Percentiles rank a stretch among this genome's conserved stretches.
Evolutionary conservation across 75 land plant species (phyloP).

Genomic region (Selaginella tamariscina): DNA sequence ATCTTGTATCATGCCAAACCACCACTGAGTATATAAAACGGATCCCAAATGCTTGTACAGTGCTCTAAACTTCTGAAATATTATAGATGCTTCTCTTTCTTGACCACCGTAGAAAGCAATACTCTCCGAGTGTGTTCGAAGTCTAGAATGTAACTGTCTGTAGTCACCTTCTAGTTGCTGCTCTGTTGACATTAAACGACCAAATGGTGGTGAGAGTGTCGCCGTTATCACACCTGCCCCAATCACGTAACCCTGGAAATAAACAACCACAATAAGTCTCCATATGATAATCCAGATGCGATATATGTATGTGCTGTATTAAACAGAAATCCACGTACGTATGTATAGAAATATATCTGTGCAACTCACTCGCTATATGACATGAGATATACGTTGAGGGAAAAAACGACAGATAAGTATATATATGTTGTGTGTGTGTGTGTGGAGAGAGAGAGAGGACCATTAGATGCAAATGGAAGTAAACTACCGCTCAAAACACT

Average conservation of each 20-base stretch:
- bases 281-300: too few relatives aligned
- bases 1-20: slow-evolving; percentile 99
- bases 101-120: slow-evolving; percentile 98
- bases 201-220: slow-evolving; percentile 85
- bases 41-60: slow-evolving; percentile 58
- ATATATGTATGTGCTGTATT: too few relatives aligned
- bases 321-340: not conserved
- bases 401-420: not conserved
- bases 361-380: not conserved
- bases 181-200: slow-evolving; percentile 90
- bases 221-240: slow-evolving; percentile 68
- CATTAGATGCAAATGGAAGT: too few relatives aligned
- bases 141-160: slow-evolving; percentile 78
- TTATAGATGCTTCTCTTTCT: slow-evolving; percentile 78
- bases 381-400: not conserved
- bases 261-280: not conserved
- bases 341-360: not conserved
- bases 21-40: slow-evolving; percentile 92
- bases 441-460: too few relatives aligned
- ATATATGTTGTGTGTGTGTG: not conserved
- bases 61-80: slow-evolving; percentile 50
- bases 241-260: slow-evolving; percentile 68
- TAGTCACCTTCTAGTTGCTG: slow-evolving; percentile 97
- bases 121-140: slow-evolving; percentile 93
- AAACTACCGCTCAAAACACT: too few relatives aligned